Base-by-base conservation (phyloP, 2,329 filamentous ascomycete genomes). In the Neonectria ditissima region DNA sequence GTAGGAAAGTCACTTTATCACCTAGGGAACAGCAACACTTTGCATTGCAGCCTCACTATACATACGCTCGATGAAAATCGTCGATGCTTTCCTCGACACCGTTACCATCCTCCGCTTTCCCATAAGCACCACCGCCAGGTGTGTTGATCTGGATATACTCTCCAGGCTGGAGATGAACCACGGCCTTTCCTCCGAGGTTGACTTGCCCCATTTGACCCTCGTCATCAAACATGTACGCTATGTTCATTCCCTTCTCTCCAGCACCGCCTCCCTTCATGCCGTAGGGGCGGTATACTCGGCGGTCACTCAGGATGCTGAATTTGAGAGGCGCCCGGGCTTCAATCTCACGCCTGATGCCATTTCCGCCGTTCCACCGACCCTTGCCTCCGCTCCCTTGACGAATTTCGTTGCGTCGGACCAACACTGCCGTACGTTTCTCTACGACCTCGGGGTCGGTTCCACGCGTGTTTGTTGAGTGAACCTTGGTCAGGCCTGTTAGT, bases 111-210 rank as follows among this genome's bases (percentile, higher is more conserved):
- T 51, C 54, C 1, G 54, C 54, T 2, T 11, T 18, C 1, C 71
- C 71, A 1, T 63, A 79, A 1, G 75, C 77, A 16, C 77, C 77
- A 1, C 77, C 77, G 2, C 77, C 77, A 1, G 77, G 77, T 1
- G 77, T 77, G 28, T 79, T 78, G 7, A 79, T 73, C 47, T 78
- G 76, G 32, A 79, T 73, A 22, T 73, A 72, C 65, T 80, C 79
- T 0, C 79, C 78, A 1, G 72, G 69, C 14, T 66, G 50, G 13
- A 80, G 55, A n/a, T 70, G 67, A 10, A 79, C 65, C 28, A 77
- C 66, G 6, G 75, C 74, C 62, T 79, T 74, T 1, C 73, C 67
- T 5, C 77, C 78, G 7, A 80, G 68, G 41, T 68, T 77, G 13
- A 79, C 73, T 56, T 63, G 67, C 22, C 76, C 75, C 30, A 76